These are phyloP conservation scores for Phytophthora sojae DNA, from an alignment of 352 stramenopile species.

Conservation along the genomic window DNA sequence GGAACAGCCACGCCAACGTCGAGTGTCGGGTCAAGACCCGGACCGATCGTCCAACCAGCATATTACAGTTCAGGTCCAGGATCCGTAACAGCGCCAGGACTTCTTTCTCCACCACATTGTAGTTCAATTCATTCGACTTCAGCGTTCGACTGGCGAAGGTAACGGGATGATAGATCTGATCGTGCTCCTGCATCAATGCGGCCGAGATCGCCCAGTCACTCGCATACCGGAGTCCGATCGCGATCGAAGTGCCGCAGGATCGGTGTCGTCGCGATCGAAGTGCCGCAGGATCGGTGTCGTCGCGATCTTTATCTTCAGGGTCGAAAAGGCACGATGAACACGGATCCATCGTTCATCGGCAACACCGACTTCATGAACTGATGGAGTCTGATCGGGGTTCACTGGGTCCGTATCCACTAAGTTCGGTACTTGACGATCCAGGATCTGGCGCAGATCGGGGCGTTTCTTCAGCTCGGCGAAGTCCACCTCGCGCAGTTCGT, in stretches of 20 bases:
- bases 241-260: slow-evolving; percentile 32
- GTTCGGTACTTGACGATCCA: no score
- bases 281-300: slow-evolving; percentile 12
- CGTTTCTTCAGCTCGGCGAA: no score
- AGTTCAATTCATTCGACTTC: slow-evolving; percentile 25
- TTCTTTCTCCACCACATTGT: neutral
- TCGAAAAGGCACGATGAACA: neutral
- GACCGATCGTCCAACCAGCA: slow-evolving; percentile 7
- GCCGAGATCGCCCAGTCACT: slow-evolving; percentile 26
- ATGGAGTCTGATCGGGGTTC: no score
- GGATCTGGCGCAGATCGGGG: no score
- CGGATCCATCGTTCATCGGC: neutral
- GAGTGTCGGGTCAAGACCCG: slow-evolving; percentile 7
- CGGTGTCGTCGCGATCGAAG: no score
- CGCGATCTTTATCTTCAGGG: slow-evolving; percentile 17
- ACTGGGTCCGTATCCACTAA: no score
- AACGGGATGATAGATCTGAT: no score
- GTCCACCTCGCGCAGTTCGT: no score
- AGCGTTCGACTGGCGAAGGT: slow-evolving; percentile 21
- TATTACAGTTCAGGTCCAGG: slow-evolving; percentile 9
- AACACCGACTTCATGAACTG: neutral
- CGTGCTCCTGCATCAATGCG: slow-evolving; percentile 18
- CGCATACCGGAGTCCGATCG: slow-evolving; percentile 1
- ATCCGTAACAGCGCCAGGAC: neutral
- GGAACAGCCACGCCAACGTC: slow-evolving; percentile 14